A percentile compares a stretch with the other conserved stretches of the same genome.
These are phyloP conservation scores for Colletotrichum sp. DNA, from an alignment of 2,329 filamentous ascomycete genomes.

Conservation along the genomic window DNA sequence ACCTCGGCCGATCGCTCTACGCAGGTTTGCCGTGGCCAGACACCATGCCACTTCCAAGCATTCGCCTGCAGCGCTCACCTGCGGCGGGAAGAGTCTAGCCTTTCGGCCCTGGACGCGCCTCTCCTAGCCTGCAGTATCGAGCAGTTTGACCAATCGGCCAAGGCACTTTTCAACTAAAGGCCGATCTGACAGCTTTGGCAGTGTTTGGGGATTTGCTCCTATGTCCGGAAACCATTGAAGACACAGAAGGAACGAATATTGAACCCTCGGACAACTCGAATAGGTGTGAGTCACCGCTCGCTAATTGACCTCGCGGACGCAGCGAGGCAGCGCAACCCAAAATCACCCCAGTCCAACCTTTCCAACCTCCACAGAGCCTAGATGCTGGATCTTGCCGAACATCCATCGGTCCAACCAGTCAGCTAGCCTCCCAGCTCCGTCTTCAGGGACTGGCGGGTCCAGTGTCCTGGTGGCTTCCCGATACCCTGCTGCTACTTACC, in stretches of 20 bases:
- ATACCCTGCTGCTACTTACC: not conserved
- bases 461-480: not conserved
- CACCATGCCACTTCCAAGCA: conserved; percentile 6
- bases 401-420: conserved; percentile 8
- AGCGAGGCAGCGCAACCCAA: not conserved
- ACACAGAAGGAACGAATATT: not conserved
- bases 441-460: conserved; percentile 13
- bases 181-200: not conserved
- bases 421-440: not conserved
- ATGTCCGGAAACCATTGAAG: not conserved
- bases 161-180: not conserved
- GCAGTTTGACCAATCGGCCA: not conserved
- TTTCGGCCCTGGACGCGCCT: not conserved
- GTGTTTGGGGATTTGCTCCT: not conserved
- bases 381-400: conserved; percentile 20
- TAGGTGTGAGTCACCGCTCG: conserved; percentile 1
- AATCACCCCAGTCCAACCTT: not conserved
- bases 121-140: not conserved
- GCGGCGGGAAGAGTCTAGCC: conserved; percentile 2
- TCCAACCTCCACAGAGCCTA: conserved; percentile 9
- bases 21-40: not conserved
- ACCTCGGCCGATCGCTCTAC: not conserved
- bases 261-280: not conserved
- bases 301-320: not conserved
- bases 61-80: not conserved